Conservation (phyloP, 1,139 yeast species). For the Geotrichum europaeum region DNA sequence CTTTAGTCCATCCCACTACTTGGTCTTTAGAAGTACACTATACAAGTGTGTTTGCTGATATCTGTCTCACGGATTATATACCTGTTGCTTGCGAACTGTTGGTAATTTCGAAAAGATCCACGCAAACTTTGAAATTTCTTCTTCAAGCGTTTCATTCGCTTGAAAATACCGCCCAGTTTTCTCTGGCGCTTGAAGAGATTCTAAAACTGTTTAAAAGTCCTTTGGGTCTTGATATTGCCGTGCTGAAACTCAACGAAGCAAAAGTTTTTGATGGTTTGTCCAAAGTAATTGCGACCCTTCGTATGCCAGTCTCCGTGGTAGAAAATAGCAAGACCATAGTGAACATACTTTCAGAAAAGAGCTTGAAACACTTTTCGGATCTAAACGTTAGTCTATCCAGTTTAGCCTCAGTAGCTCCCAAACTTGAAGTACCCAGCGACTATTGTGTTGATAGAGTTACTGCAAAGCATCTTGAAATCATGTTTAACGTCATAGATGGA, state of each 20-base stretch:
- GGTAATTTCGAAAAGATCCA: not conserved
- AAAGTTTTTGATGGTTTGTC: conserved; percentile 2
- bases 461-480: conserved; percentile 1
- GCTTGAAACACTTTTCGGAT: conserved; percentile 2
- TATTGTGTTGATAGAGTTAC: not conserved
- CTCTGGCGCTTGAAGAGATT: not conserved
- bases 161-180: not conserved
- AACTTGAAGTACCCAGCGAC: not conserved
- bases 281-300: not conserved
- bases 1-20: conserved; percentile 3
- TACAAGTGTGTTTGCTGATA: conserved; percentile 4
- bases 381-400: not conserved
- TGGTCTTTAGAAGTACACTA: conserved; percentile 9
- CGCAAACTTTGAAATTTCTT: not conserved
- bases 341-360: not conserved
- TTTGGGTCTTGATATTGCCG: conserved; percentile 2
- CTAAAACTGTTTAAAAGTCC: conserved; percentile 7
- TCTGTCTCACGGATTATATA: conserved; percentile 5
- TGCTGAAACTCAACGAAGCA: conserved; percentile 2
- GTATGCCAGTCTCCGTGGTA: not conserved
- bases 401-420: not conserved
- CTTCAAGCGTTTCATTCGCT: not conserved
- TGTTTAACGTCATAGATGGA: conserved; percentile 13
- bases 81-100: conserved; percentile 4
- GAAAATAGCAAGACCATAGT: conserved; percentile 8